phyloP scores from a whole-genome alignment of 75 land plant species.

The Chamaecyparis obtusa region DNA sequence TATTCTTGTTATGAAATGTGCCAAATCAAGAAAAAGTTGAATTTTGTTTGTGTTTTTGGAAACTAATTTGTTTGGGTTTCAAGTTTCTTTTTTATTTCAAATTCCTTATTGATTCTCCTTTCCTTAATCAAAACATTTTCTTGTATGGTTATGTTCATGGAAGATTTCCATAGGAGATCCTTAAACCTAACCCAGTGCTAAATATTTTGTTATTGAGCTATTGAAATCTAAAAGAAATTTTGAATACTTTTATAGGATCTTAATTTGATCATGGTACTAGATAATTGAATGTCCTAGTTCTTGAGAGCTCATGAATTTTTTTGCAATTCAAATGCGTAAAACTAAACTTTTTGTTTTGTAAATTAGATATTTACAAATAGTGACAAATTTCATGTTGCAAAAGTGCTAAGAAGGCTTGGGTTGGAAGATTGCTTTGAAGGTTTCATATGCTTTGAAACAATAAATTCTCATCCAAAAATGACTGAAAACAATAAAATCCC shows the following conservation, averaged over 20 bases:
- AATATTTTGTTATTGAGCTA: conserved; percentile 52
- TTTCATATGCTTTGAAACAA: conserved; percentile 78
- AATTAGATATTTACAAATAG: conserved; percentile 78
- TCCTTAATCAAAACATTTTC: too few species aligned
- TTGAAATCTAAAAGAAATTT: background rate
- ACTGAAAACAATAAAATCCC: conserved; percentile 13
- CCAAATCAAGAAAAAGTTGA: too few species aligned
- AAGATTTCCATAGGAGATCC: conserved; percentile 70
- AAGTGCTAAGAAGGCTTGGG: conserved; percentile 60
- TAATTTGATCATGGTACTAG: background rate
- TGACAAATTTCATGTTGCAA: conserved; percentile 67
- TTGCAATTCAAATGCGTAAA: background rate
- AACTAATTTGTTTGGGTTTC: too few species aligned
- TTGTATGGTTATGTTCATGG: conserved; percentile 67
- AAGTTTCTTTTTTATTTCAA: too few species aligned
- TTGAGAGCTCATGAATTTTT: background rate
- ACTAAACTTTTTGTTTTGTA: too few species aligned
- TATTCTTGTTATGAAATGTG: too few species aligned
- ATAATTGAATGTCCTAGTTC: too few species aligned
- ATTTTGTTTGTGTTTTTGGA: too few species aligned
- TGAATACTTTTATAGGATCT: background rate
- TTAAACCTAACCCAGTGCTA: conserved; percentile 73
- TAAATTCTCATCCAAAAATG: conserved; percentile 43
- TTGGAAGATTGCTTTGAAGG: conserved; percentile 82
- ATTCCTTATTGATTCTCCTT: too few species aligned